Percentiles rank a stretch among this genome's conserved stretches.
Evolutionary conservation across 768 basidiomycete species (phyloP).

Genomic region (Psilocybe cubensis): DNA sequence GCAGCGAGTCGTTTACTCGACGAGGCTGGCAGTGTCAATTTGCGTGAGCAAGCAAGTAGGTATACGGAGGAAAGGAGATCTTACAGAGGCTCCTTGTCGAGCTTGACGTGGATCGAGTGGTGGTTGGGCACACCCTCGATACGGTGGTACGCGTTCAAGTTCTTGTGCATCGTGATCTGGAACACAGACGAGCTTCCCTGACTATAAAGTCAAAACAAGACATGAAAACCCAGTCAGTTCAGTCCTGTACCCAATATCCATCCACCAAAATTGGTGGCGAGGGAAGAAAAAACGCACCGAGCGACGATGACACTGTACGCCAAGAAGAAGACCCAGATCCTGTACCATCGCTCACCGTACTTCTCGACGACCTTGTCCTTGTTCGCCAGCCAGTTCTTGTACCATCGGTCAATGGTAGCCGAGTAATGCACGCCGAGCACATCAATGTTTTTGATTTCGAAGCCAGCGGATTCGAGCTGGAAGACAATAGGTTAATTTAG

Average conservation of each 20-base stretch:
- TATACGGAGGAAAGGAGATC: constrained; percentile 20
- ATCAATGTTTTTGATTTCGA: constrained; percentile 96
- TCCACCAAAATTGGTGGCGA: not conserved
- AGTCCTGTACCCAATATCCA: constrained; percentile 9
- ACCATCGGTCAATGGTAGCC: constrained; percentile 90
- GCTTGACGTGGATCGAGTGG: constrained; percentile 72
- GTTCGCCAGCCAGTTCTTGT: constrained; percentile 96
- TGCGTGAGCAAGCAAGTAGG: not conserved
- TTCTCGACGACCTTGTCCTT: constrained; percentile 85
- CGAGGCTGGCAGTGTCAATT: constrained; percentile 1
- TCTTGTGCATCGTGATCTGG: constrained; percentile 98
- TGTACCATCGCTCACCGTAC: constrained; percentile 94
- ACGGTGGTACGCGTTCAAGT: constrained; percentile 94
- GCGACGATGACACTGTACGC: constrained; percentile 88
- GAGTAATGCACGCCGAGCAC: constrained; percentile 98
- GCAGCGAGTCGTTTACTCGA: constrained; percentile 12
- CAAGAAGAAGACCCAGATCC: constrained; percentile 97
- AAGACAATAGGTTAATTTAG: not conserved
- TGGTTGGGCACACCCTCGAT: constrained; percentile 85
- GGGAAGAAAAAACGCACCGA: constrained; percentile 47
- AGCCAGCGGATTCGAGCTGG: constrained; percentile 88
- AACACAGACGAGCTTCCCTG: constrained; percentile 93
- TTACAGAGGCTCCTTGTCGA: constrained; percentile 55
- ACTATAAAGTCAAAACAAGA: constrained; percentile 43
- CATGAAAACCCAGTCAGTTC: not conserved